A percentile compares a stretch with the other conserved stretches of the same genome.
These are phyloP conservation scores for Wickerhamomyces sydowiorum DNA, from an alignment of 805 yeast species.

Conservation along the genomic window DNA sequence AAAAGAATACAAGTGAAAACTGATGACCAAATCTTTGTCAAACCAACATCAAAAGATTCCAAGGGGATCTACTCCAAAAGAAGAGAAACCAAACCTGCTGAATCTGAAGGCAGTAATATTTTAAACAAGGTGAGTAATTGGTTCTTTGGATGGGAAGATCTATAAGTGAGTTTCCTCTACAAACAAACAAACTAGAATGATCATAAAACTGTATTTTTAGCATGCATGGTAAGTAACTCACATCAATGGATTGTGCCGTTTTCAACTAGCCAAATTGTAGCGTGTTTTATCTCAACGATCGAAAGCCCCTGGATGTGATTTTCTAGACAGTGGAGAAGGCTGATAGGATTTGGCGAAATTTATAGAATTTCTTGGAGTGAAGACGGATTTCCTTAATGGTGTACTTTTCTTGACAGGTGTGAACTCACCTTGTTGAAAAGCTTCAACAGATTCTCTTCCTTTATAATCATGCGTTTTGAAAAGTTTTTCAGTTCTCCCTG, in stretches of 20 bases:
- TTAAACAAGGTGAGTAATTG: constrained; percentile 35
- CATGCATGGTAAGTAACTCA: background rate
- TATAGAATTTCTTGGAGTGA: background rate
- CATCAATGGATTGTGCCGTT: no score
- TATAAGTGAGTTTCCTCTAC: constrained; percentile 14
- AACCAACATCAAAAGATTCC: constrained; percentile 9
- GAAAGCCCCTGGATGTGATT: constrained; percentile 1
- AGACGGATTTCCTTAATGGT: constrained; percentile 6
- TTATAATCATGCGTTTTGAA: constrained; percentile 45
- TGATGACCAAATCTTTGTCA: constrained; percentile 36
- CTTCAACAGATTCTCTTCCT: constrained; percentile 25
- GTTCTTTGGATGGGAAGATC: constrained; percentile 52
- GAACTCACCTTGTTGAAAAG: constrained; percentile 26
- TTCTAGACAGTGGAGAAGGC: constrained; percentile 20
- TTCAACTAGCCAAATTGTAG: no score
- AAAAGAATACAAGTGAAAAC: constrained; percentile 32
- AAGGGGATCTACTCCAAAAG: constrained; percentile 21
- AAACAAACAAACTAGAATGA: background rate
- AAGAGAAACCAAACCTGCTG: constrained; percentile 15
- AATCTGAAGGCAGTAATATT: constrained; percentile 17
- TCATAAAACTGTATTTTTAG: background rate
- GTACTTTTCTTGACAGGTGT: constrained; percentile 20
- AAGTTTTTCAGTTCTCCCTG: constrained; percentile 29
- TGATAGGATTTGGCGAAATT: constrained; percentile 5
- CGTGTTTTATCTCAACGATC: no score